Base-by-base conservation (phyloP, 2,329 filamentous ascomycete genomes). In the Whalleya microplaca region DNA sequence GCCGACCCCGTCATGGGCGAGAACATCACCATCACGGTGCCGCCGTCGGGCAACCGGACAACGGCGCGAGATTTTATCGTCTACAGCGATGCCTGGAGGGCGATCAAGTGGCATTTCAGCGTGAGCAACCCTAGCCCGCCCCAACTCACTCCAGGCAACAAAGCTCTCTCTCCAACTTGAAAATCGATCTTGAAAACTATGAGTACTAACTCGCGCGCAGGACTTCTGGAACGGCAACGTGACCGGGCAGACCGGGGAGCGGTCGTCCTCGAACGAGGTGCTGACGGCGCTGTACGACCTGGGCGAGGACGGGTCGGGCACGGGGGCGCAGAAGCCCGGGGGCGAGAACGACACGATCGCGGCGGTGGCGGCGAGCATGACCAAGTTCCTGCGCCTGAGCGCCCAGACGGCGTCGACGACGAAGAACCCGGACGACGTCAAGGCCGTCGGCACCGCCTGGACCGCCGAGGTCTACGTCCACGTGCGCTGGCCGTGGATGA, bases 401-500 rank as follows among this genome's bases (percentile, higher is more conserved):
- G 18, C 29, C n/a, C 23, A 16, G 21, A 42, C 29, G 37, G 23
- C 23, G 44, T 21, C 8, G 19, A 21, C 2, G 21, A 14, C 19
- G 8, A 32, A 3, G 41, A 50, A 45, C n/a, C 18, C 47, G 40
- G 41, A 14, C 20, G 48, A 45, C 10, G 45, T 41, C 21, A n/a
- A 29, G 32, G 56, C 52, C 1, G 27, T 23, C 16, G 56, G 56
- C 16, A 45, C 45, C 6, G 44, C 48, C 9, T 59, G 56, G 56
- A 41, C 41, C 8, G 45, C 27, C 23, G 56, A 59, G 52, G 55
- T 52, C 14, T 59, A 47, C 50, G 56, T 59, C 3, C 37, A 32
- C 48, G 56, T 59, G 43, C 56, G 53, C 21, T 59, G 56, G 56
- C 47, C 44, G 21, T 57, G 55, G 53, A 50, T 56, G 44, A 45